These are phyloP conservation scores for Backusella westeae DNA, from an alignment of 192 early-diverging fungal genomes.

Conservation along the genomic window DNA sequence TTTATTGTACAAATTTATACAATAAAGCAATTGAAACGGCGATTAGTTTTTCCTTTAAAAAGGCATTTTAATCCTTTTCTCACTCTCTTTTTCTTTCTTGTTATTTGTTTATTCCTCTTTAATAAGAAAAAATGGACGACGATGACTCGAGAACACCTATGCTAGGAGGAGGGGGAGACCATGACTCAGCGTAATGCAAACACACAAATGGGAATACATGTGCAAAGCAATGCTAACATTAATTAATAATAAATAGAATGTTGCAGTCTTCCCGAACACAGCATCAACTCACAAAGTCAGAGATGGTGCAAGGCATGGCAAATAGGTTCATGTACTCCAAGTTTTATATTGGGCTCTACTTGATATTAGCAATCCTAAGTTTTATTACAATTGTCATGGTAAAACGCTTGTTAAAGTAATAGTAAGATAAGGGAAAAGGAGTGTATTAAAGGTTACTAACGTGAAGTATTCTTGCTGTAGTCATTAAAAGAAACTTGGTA, in stretches of 20 bases:
- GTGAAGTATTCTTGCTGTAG: slow-evolving; percentile 5
- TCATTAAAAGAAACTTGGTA: slow-evolving; percentile 47
- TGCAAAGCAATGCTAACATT: background rate
- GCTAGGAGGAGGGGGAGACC: background rate
- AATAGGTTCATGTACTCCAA: slow-evolving; percentile 59
- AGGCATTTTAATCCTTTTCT: background rate
- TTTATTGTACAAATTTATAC: too few relatives aligned
- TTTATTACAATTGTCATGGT: slow-evolving; percentile 52
- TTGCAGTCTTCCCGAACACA: slow-evolving; percentile 37
- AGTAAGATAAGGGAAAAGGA: background rate
- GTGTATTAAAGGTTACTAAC: background rate
- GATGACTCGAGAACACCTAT: background rate
- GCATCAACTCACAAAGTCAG: slow-evolving; percentile 46
- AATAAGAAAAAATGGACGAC: background rate
- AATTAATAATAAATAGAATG: background rate
- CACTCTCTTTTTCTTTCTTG: background rate
- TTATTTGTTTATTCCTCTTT: background rate
- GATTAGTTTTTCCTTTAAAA: background rate
- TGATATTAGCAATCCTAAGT: slow-evolving; percentile 49
- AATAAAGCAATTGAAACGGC: too few relatives aligned
- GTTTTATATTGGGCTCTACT: slow-evolving; percentile 55
- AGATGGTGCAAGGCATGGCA: slow-evolving; percentile 54
- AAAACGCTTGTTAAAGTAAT: background rate
- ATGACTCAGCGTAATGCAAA: background rate
- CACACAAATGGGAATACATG: too few relatives aligned